Conservation (phyloP, 2,329 filamentous ascomycete genomes). For the Pseudogymnoascus sp. region DNA sequence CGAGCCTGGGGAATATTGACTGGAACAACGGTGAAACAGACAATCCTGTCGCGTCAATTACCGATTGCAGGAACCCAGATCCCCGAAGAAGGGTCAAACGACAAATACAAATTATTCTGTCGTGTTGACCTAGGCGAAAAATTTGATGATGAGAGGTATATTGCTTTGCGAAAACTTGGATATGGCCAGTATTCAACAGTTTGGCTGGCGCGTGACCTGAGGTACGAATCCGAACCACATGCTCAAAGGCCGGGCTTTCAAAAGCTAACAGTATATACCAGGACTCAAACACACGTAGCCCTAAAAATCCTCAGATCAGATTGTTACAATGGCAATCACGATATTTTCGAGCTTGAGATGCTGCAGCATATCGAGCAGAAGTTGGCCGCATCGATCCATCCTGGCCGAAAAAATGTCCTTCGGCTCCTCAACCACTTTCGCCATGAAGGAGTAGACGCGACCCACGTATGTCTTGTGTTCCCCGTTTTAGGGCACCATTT, state of each 20-base stretch:
- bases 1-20: not conserved
- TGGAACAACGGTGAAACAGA: not conserved
- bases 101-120: not conserved
- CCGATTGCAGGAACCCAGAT: not conserved
- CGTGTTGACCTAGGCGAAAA: not conserved
- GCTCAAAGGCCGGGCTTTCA: not conserved
- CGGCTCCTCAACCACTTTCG: not conserved
- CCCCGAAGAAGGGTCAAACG: not conserved
- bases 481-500: not conserved
- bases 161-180: not conserved
- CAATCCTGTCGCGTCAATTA: not conserved
- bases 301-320: not conserved
- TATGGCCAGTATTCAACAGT: not conserved
- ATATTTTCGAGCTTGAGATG: not conserved
- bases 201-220: not conserved
- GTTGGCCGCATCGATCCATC: not conserved
- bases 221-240: not conserved
- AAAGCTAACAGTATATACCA: not conserved
- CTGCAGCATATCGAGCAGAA: not conserved
- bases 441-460: not conserved
- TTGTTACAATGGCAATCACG: not conserved
- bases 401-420: not conserved
- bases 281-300: not conserved
- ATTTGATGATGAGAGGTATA: not conserved
- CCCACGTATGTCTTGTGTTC: not conserved